phyloP scores from a whole-genome alignment of 2,329 filamentous ascomycete genomes.

The Exophiala oligosperma region DNA sequence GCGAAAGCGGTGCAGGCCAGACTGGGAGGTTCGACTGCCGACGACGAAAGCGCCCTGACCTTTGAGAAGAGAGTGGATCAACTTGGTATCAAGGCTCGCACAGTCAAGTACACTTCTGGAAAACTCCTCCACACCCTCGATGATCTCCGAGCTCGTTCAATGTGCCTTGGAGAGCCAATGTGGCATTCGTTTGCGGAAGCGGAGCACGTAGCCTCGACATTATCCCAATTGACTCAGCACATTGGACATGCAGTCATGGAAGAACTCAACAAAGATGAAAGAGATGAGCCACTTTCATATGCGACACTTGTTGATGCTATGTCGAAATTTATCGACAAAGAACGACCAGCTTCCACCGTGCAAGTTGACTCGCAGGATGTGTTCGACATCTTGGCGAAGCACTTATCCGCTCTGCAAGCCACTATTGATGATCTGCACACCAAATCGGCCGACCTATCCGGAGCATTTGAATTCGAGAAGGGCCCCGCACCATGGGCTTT shows the following conservation, averaged over 20 bases:
- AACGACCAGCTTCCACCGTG: neutral
- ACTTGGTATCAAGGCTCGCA: slow-evolving; percentile 73
- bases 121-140: slow-evolving; percentile 76
- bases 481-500: slow-evolving; percentile 75
- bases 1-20: slow-evolving; percentile 64
- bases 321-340: slow-evolving; percentile 1
- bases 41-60: slow-evolving; percentile 68
- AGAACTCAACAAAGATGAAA: slow-evolving; percentile 65
- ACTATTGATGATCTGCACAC: slow-evolving; percentile 63
- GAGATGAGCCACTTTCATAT: slow-evolving; percentile 18
- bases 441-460: slow-evolving; percentile 68
- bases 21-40: slow-evolving; percentile 58
- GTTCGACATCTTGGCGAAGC: slow-evolving; percentile 20
- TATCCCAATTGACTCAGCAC: slow-evolving; percentile 66
- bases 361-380: slow-evolving; percentile 11
- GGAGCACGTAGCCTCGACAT: slow-evolving; percentile 62
- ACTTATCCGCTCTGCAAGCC: slow-evolving; percentile 20
- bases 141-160: slow-evolving; percentile 72
- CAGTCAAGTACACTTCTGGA: slow-evolving; percentile 77
- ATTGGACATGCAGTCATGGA: slow-evolving; percentile 67
- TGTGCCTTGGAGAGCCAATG: slow-evolving; percentile 70
- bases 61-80: slow-evolving; percentile 70
- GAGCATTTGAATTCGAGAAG: slow-evolving; percentile 76
- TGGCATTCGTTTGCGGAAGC: slow-evolving; percentile 68
- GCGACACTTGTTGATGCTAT: slow-evolving; percentile 13